Conservation (phyloP, 2,329 filamentous ascomycete genomes). For the Pestalotiopsis sp. region DNA sequence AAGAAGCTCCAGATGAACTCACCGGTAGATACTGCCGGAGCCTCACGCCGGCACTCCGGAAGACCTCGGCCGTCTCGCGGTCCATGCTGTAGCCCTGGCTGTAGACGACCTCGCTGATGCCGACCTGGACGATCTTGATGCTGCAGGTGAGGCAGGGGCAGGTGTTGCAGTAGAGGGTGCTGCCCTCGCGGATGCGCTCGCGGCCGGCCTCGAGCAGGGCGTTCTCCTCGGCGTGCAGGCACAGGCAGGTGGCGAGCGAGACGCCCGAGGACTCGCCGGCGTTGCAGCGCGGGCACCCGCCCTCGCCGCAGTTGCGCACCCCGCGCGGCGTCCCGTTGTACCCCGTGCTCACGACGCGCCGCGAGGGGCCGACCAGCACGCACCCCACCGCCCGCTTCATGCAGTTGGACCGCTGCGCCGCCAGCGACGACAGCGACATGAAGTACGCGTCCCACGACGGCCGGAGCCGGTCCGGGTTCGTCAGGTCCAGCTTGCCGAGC, state of each 20-base stretch:
- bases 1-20: conserved; percentile 36
- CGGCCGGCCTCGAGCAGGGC: conserved; percentile 91
- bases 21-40: conserved; percentile 88
- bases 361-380: conserved; percentile 79
- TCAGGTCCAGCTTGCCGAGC: conserved; percentile 74
- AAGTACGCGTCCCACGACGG: conserved; percentile 98
- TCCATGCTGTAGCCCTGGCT: conserved; percentile 96
- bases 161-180: conserved; percentile 91
- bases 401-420: conserved; percentile 89
- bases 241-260: conserved; percentile 83
- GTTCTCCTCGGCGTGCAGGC: conserved; percentile 98
- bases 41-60: conserved; percentile 80
- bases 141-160: conserved; percentile 97
- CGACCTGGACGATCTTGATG: conserved; percentile 97
- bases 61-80: conserved; percentile 76
- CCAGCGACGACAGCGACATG: conserved; percentile 93
- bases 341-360: conserved; percentile 88
- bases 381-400: conserved; percentile 98
- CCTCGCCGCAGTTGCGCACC: conserved; percentile 87
- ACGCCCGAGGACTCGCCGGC: conserved; percentile 69
- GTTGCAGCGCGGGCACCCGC: conserved; percentile 89
- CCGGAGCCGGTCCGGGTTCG: conserved; percentile 77
- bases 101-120: conserved; percentile 94
- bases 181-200: conserved; percentile 81
- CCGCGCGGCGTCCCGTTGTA: conserved; percentile 97